Conservation (phyloP, 2,329 filamentous ascomycete genomes). For the Ophiostoma quercus region DNA sequence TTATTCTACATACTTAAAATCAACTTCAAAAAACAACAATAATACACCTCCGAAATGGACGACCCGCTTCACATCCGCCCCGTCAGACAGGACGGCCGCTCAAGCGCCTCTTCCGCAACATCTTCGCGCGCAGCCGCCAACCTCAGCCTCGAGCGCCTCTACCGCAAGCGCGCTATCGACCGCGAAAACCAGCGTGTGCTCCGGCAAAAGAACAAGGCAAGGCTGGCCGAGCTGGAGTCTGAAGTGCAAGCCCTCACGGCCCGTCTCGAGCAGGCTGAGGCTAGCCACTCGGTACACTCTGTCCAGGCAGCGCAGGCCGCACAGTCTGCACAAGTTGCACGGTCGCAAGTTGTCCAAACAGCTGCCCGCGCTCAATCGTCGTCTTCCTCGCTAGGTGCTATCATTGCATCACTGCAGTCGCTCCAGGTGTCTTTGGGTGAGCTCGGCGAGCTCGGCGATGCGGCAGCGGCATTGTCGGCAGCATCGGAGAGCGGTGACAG, state of each 20-base stretch:
- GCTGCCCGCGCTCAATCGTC: slow-evolving; percentile 20
- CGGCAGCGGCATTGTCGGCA: not conserved
- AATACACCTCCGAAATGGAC: slow-evolving; percentile 12
- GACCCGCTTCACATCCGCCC: slow-evolving; percentile 19
- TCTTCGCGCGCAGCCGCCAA: slow-evolving; percentile 24
- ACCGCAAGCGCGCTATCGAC: slow-evolving; percentile 25
- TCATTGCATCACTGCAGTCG: slow-evolving; percentile 21
- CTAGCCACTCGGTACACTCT: slow-evolving; percentile 11
- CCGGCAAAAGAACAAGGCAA: slow-evolving; percentile 25
- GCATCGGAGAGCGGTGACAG: slow-evolving; percentile 13
- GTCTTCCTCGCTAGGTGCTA: slow-evolving; percentile 17
- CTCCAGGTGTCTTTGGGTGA: slow-evolving; percentile 20
- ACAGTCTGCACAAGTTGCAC: not conserved
- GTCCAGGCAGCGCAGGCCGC: not conserved
- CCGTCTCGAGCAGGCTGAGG: slow-evolving; percentile 20
- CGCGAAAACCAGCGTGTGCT: slow-evolving; percentile 25
- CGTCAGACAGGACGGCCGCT: slow-evolving; percentile 23
- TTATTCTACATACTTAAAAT: not conserved
- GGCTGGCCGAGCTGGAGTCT: slow-evolving; percentile 23
- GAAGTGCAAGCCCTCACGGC: slow-evolving; percentile 21
- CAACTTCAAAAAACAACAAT: not conserved
- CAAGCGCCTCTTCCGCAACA: slow-evolving; percentile 16
- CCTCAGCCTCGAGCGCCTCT: slow-evolving; percentile 24
- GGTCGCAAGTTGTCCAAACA: slow-evolving; percentile 5
- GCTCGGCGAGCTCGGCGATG: slow-evolving; percentile 8